phyloP scores from a whole-genome alignment of 768 basidiomycete genomes.

The Boletus sp. region DNA sequence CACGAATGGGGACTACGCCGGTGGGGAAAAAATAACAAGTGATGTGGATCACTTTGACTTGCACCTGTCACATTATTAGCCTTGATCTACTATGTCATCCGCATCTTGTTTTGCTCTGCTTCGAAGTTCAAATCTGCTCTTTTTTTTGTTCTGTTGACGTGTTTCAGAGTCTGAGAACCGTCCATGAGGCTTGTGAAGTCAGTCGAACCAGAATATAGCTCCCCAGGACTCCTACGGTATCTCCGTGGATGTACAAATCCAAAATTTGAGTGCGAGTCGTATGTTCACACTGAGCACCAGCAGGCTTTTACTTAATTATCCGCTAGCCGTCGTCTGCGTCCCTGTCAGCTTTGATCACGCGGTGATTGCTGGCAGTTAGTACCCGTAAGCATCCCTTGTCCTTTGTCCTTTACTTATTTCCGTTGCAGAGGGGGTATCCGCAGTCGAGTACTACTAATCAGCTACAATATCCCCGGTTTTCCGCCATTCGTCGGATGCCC shows the following conservation, averaged over 20 bases:
- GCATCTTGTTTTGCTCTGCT: neutral
- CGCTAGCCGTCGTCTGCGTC: neutral
- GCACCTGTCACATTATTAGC: no score
- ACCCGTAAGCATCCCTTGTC: neutral
- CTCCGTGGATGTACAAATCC: neutral
- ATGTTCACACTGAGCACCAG: neutral
- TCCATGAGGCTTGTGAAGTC: neutral
- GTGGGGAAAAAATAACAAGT: neutral
- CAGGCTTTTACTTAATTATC: neutral
- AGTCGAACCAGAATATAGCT: neutral
- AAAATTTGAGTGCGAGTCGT: neutral
- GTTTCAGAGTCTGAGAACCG: neutral
- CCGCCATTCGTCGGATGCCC: neutral
- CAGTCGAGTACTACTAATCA: neutral
- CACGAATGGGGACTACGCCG: neutral
- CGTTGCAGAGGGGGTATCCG: neutral
- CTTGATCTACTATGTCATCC: no score
- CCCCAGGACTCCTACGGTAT: neutral
- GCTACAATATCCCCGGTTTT: neutral
- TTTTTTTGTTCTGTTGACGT: neutral
- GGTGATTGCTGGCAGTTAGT: no score
- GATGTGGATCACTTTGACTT: neutral
- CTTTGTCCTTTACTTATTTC: neutral
- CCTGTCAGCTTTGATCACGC: neutral
- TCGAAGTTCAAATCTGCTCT: neutral